Conservation (phyloP, 257 asterid genomes). For the Ilex aquifolium region DNA sequence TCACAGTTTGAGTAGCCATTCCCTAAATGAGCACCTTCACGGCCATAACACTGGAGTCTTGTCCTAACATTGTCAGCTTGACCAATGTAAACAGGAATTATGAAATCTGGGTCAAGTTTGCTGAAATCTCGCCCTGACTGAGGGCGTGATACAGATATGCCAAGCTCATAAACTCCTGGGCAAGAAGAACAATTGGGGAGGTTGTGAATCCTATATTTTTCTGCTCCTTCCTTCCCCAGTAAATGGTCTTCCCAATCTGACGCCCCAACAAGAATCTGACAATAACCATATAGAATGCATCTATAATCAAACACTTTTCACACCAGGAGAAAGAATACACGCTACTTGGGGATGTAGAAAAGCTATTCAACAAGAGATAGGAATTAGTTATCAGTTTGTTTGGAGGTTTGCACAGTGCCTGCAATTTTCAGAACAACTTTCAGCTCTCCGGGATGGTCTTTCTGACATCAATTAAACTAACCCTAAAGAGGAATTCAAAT, state of each 20-base stretch:
- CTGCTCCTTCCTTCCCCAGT: constrained; percentile 69
- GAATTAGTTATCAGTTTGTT: no score
- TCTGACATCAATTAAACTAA: no score
- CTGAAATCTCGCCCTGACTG: constrained; percentile 32
- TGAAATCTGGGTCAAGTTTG: constrained; percentile 43
- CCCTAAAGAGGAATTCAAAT: no score
- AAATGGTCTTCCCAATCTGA: constrained; percentile 69
- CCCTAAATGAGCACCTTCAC: constrained; percentile 89
- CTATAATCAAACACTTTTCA: constrained; percentile 1
- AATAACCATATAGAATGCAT: constrained; percentile 11
- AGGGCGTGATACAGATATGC: constrained; percentile 30
- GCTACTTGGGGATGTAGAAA: not conserved
- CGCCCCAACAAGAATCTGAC: constrained; percentile 69
- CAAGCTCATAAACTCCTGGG: constrained; percentile 89
- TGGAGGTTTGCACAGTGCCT: no score
- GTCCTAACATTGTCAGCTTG: constrained; percentile 82
- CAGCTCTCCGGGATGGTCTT: no score
- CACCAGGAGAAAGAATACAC: not conserved
- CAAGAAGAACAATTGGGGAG: constrained; percentile 66
- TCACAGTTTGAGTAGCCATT: constrained; percentile 31
- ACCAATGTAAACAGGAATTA: constrained; percentile 82
- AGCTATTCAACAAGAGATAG: no score
- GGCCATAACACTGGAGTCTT: constrained; percentile 88
- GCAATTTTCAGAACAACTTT: no score
- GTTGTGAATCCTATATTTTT: constrained; percentile 73